Percentiles rank a stretch among this genome's conserved stretches.
Conservation (phyloP, 371 early-diverging fungal species). For the Apophysomyces sp. region DNA sequence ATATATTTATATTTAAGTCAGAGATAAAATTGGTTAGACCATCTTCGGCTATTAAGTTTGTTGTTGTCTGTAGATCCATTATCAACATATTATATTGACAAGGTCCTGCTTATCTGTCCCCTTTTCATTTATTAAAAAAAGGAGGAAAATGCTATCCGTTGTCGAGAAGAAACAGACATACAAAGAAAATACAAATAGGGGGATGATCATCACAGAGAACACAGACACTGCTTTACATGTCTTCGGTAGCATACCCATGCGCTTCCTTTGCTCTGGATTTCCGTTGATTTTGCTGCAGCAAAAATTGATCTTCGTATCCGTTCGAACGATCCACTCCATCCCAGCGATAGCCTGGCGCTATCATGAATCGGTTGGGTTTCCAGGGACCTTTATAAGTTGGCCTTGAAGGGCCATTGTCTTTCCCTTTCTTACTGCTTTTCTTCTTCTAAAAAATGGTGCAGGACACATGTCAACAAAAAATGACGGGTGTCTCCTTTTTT, state of each 20-base stretch:
- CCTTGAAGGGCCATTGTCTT: slow-evolving; percentile 34
- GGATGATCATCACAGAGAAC: background rate
- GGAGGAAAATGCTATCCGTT: slow-evolving; percentile 5
- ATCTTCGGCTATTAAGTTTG: background rate
- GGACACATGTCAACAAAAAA: slow-evolving; percentile 1
- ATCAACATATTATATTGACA: slow-evolving; percentile 16
- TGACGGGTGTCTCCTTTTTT: background rate
- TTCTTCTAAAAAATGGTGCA: slow-evolving; percentile 14
- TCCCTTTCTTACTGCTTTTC: slow-evolving; percentile 19
- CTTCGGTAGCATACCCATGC: slow-evolving; percentile 68
- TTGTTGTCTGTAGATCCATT: background rate
- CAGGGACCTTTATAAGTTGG: slow-evolving; percentile 63
- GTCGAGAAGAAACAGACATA: background rate
- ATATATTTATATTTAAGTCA: slow-evolving; percentile 9
- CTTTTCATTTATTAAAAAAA: slow-evolving; percentile 20
- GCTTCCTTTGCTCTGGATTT: slow-evolving; percentile 54
- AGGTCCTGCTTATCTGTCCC: slow-evolving; percentile 1
- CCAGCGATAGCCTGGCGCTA: slow-evolving; percentile 88
- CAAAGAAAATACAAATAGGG: slow-evolving; percentile 4
- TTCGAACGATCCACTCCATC: slow-evolving; percentile 92
- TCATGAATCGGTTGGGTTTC: slow-evolving; percentile 82
- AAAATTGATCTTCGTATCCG: slow-evolving; percentile 75
- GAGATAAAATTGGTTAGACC: background rate
- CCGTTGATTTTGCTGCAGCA: slow-evolving; percentile 49
- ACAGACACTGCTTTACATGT: slow-evolving; percentile 50